Base-by-base conservation (phyloP, 306 rosid species). In the Vicia villosa region DNA sequence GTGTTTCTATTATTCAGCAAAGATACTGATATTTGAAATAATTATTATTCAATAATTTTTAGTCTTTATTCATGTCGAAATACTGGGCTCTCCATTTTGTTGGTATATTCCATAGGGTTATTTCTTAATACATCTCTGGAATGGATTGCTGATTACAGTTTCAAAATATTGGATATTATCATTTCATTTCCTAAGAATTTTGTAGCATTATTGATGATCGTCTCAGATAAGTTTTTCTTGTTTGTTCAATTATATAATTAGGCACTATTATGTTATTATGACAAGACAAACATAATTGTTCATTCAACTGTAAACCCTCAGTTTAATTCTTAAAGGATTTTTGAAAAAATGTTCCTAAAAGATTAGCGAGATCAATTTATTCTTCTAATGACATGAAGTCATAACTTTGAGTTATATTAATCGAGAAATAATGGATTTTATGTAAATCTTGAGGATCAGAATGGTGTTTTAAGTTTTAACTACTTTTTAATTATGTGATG, bases 321-420 rank as follows among this genome's bases (percentile, higher is more conserved):
- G 17, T 16, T 28, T 61, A 68, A 15, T 37, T 36, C 40, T 36
- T 36, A 6, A 22, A 22, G 3, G 26, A 22, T 22, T 22, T 22
- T 22, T 22, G 26, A 22, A 22, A 22, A 22, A 1, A 22, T 22
- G 26, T 22, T 22, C 3, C 38, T 19, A 24, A 22, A 56, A 22
- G 17, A 47, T 59, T 75, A 75, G 43, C 64, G 15, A 68, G 11
- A 38, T 52, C 69, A 37, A 22, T 68, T 59, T 21, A 19, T 37
- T 50, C 17, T 16, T 58, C 55, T 46, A 46, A 68, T 50, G 36
- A 36, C 36, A 24, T 59, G 10, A 58, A 75, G 21, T 59, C 68
- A 54, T 68, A 36, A 51, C 14, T 50, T 14, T 41, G 41, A 32
- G 45, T 6, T 68, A 17, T 42, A 55, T 24, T 54, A 41, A 37